Conservation (phyloP, 768 basidiomycete species). For the Lactifluus rugatus region DNA sequence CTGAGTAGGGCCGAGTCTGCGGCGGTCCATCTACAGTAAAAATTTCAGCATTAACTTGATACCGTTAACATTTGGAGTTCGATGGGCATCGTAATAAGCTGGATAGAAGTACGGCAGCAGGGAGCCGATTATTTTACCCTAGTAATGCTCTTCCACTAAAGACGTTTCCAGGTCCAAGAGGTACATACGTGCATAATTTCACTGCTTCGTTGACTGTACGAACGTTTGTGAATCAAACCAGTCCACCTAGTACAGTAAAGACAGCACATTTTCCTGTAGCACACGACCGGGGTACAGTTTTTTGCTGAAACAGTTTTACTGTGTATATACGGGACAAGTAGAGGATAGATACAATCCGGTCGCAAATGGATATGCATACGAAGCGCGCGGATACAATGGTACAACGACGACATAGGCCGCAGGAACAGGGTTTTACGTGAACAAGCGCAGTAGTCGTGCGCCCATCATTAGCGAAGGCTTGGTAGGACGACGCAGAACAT, state of each 20-base stretch:
- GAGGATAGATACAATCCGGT: slow-evolving; percentile 15
- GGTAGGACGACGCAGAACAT: slow-evolving; percentile 6
- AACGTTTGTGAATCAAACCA: background rate
- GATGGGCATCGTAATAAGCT: no score
- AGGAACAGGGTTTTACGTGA: background rate
- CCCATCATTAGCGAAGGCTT: slow-evolving; percentile 4
- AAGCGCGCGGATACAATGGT: slow-evolving; percentile 13
- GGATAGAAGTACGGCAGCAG: no score
- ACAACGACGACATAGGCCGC: slow-evolving; percentile 10
- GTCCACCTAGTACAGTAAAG: no score
- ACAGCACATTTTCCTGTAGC: background rate
- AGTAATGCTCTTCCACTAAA: background rate
- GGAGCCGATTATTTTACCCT: no score
- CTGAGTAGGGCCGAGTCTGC: no score
- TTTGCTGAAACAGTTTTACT: background rate
- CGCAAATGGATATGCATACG: slow-evolving; percentile 10
- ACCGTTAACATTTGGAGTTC: no score
- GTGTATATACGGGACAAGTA: background rate
- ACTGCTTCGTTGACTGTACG: background rate
- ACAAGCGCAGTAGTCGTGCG: background rate
- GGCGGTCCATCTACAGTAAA: no score
- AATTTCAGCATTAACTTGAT: no score
- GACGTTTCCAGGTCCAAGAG: background rate
- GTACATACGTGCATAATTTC: background rate
- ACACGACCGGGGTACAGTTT: background rate